A percentile compares a stretch with the other conserved stretches of the same genome.
Conservation (phyloP, 2,329 filamentous ascomycete genomes). For the Metarhizium anisopliae region DNA sequence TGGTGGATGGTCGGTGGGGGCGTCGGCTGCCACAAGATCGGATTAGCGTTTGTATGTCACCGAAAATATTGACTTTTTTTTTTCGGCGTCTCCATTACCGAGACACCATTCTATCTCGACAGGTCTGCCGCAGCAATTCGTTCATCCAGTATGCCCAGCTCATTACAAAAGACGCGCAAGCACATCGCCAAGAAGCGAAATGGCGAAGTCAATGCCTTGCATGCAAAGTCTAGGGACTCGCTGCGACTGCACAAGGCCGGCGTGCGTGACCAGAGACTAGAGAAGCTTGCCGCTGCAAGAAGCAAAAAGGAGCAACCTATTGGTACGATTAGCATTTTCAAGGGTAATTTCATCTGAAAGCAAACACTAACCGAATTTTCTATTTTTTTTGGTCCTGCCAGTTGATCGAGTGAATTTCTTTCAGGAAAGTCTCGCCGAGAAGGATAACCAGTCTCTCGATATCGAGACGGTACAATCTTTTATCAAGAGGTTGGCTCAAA, state of each 20-base stretch:
- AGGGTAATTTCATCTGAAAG: not conserved
- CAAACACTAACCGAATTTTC: not conserved
- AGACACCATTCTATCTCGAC: not conserved
- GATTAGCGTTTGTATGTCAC: not conserved
- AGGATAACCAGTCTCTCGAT: slow-evolving; percentile 36
- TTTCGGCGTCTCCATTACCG: too few species aligned
- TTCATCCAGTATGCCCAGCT: slow-evolving; percentile 57
- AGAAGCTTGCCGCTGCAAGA: slow-evolving; percentile 59
- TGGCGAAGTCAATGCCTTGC: slow-evolving; percentile 63
- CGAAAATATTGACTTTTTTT: not conserved
- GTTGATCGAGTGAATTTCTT: slow-evolving; percentile 50
- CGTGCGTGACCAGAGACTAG: slow-evolving; percentile 73
- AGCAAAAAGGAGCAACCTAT: slow-evolving; percentile 67
- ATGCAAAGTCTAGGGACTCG: slow-evolving; percentile 83
- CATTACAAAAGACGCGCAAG: slow-evolving; percentile 77
- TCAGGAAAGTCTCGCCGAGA: slow-evolving; percentile 52
- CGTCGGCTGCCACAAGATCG: not conserved
- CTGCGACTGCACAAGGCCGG: slow-evolving; percentile 70
- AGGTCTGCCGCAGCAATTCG: not conserved
- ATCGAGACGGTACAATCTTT: slow-evolving; percentile 49
- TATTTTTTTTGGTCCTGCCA: not conserved
- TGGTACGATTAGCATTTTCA: slow-evolving; percentile 36
- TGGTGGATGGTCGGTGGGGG: not conserved
- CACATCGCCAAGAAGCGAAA: slow-evolving; percentile 82
- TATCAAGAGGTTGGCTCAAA: slow-evolving; percentile 45